Conservation (phyloP, 2,329 filamentous ascomycete species). For the Hymenoscyphus repandus region DNA sequence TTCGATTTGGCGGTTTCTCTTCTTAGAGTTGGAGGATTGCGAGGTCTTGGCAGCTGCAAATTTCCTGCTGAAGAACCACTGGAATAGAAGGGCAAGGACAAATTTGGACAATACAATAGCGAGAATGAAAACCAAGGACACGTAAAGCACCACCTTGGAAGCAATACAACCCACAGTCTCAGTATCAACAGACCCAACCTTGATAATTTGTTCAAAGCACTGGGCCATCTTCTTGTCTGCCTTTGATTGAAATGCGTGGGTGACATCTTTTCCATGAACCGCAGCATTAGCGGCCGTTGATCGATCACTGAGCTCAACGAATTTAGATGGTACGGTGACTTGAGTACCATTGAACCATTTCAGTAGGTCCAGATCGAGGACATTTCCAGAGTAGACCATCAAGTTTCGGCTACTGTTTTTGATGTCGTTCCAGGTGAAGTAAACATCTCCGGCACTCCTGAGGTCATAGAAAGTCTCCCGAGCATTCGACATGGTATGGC, state of each 20-base stretch:
- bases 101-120: constrained; percentile 85
- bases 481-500: constrained; percentile 69
- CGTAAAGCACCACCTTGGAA: constrained; percentile 92
- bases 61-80: constrained; percentile 88
- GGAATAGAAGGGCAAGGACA: constrained; percentile 81
- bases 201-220: constrained; percentile 90
- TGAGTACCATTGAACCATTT: constrained; percentile 84
- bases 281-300: constrained; percentile 51
- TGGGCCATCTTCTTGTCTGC: constrained; percentile 76
- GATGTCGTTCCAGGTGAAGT: constrained; percentile 93
- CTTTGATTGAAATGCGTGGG: constrained; percentile 75
- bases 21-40: constrained; percentile 72
- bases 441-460: constrained; percentile 73
- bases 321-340: constrained; percentile 69
- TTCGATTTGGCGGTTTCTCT: constrained; percentile 89
- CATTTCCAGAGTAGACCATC: constrained; percentile 89
- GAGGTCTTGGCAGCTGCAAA: constrained; percentile 85
- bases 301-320: constrained; percentile 73
- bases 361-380: constrained; percentile 83
- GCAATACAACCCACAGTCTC: constrained; percentile 97
- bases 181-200: constrained; percentile 91
- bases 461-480: constrained; percentile 75
- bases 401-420: constrained; percentile 85
- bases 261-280: constrained; percentile 81
- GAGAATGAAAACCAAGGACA: constrained; percentile 86